Conservation (phyloP, 1,139 yeast species). For the Suhomyces kunorum region DNA sequence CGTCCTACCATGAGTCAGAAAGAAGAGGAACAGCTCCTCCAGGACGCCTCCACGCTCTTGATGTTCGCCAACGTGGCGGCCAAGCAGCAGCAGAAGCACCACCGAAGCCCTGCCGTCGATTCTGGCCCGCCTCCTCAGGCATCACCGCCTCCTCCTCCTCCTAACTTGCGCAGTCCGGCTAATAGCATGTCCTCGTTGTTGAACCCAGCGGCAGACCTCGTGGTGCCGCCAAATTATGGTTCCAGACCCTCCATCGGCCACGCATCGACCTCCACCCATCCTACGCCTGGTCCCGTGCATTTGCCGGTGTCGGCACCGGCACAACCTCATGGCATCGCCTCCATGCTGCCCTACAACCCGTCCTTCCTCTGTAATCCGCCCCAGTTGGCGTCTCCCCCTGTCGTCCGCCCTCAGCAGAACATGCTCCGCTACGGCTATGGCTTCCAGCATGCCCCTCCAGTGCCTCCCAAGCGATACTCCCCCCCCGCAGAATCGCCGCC, state of each 20-base stretch:
- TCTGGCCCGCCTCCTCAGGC: constrained; percentile 7
- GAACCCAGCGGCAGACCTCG: constrained; percentile 6
- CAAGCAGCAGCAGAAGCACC: constrained; percentile 36
- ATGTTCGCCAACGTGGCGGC: constrained; percentile 65
- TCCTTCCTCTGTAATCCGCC: constrained; percentile 2
- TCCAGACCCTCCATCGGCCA: background rate
- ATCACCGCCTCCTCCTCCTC: background rate
- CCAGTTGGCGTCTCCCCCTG: constrained; percentile 9
- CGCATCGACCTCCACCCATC: background rate
- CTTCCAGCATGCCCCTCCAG: constrained; percentile 1
- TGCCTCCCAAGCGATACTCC: background rate
- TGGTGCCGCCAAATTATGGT: background rate
- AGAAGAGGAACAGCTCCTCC: constrained; percentile 46
- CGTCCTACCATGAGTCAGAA: constrained; percentile 16
- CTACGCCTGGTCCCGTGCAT: background rate
- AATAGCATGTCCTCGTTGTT: constrained; percentile 13
- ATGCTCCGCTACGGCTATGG: constrained; percentile 4
- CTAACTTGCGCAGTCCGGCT: constrained; percentile 7
- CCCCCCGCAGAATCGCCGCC: background rate
- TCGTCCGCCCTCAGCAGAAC: constrained; percentile 9
- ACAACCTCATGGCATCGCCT: constrained; percentile 4
- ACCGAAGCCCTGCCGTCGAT: constrained; percentile 3
- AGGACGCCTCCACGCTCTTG: constrained; percentile 65
- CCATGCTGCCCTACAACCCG: constrained; percentile 4
- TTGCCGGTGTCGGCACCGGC: background rate